Base-by-base conservation (phyloP, 352 stramenopile species). In the Phytopythium oedochilum region DNA sequence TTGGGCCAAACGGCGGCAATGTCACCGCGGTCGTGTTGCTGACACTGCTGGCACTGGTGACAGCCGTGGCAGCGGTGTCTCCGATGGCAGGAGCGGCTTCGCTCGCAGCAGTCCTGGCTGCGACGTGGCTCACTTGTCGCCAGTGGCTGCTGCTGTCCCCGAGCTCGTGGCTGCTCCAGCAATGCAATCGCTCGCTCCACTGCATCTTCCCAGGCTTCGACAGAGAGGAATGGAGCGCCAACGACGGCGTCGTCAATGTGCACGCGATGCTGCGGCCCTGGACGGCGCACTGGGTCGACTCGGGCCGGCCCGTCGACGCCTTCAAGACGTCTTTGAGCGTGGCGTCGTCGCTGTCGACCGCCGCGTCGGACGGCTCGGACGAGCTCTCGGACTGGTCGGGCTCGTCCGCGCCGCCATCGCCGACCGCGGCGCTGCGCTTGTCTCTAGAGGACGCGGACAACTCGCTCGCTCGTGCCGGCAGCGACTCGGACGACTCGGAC, bases 221-320 rank as follows among this genome's bases (percentile, higher is more conserved):
- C 26, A 53, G 55, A 1, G 63, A 72, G 15, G 28, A 78, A 17
- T 91, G 82, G 82, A 45, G 71, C 26, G 73, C 81, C 45, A 90
- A 90, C 48, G 79, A 92, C 35, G 79, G 83, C 12, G 70, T 64
- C 1, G 83, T 92, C 12, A 92, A 89, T 42, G 65, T 88, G 11
- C 63, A 78, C 53, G 86, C 78, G 29, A 89, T 85, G 71, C 18
- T 68, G 28, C 46, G 61, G 78, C 57, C 71, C 28, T 60, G 71
- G 71, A 10, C 73, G 64, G 59, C 77, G 70, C 50, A 59, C 45
- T 28, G 64, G 62, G 32, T 64, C 34, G 35, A 69, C 54, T 51
- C 51, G 26, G 72, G 71, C 28, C 51, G 51, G 0, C 42, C 66
- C 12, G 18, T 63, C 48, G 35, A 70, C 43, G 22, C 22, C 54